Evolutionary conservation across 768 basidiomycete species (phyloP), one percentile per base, ranked within the genome.

Genomic region (Rhizopogon roseolus): DNA sequence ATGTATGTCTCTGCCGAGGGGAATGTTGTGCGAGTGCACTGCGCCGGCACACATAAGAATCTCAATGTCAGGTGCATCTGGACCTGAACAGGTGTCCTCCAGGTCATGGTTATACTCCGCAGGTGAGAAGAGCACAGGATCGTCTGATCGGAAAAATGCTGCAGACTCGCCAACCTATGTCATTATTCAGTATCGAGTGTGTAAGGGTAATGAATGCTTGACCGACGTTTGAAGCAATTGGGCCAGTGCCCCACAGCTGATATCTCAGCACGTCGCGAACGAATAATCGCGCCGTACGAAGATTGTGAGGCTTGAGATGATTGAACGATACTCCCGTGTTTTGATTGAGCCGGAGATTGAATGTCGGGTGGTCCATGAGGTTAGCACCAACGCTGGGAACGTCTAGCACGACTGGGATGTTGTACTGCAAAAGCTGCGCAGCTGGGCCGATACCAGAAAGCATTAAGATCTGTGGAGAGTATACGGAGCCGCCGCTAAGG

Each of bases 391-490:
- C 90, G 10, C 84, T 84, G 0, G 87, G 85, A 2, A 87, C 77
- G 59, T 91, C 81, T 6, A 80, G 62, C 17, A 85, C 69, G 29
- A 84, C 68, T 0, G 79, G 72, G 19, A 94, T 84, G 5, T 68
- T 67, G 53, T 83, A 71, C 37, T 72, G 65, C 10, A 71, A 58
- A 37, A 93, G 74, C 11, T 87, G 75, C 1, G 72, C 72, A 2
- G 76, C 74, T 36, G 89, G 87, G 3, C 91, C 92, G 44, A 94
- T 71, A 10, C 92, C 92, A 16, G 87, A 89, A 16, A 89, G 74
- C 76, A 87, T 77, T 13, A 89, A 74, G 49, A 88, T 78, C 72
- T 87, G 69, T 4, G 86, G 86, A 6, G 83, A 78, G 58, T 88
- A 83, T 6, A 88, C 65, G 3, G 85, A 77, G 0, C 84, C 84